phyloP scores from a whole-genome alignment of 306 rosid species.

The Benincasa hispida region DNA sequence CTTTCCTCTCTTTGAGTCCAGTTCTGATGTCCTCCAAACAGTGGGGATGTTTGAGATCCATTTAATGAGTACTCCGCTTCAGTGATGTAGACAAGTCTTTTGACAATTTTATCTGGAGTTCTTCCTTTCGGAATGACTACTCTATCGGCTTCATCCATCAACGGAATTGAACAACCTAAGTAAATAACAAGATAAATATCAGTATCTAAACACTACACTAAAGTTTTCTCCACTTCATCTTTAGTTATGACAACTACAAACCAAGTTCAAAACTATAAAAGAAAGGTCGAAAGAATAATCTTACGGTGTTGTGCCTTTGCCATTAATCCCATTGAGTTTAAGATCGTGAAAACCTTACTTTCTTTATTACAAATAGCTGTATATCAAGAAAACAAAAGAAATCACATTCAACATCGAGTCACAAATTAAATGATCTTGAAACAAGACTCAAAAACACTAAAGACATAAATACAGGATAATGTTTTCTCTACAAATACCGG shows the following conservation, averaged over 20 bases:
- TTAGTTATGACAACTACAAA: background rate
- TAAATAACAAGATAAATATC: slow-evolving; percentile 11
- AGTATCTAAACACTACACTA: background rate
- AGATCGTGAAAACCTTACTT: slow-evolving; percentile 59
- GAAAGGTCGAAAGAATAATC: slow-evolving; percentile 15
- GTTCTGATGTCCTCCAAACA: slow-evolving; percentile 82
- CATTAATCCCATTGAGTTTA: slow-evolving; percentile 58
- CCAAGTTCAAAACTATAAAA: slow-evolving; percentile 10
- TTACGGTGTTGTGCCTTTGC: slow-evolving; percentile 70
- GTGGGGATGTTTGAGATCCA: slow-evolving; percentile 37
- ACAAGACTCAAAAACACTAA: slow-evolving; percentile 3
- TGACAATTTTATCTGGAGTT: slow-evolving; percentile 49
- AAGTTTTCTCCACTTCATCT: background rate
- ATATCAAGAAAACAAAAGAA: slow-evolving; percentile 22
- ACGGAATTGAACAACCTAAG: slow-evolving; percentile 76
- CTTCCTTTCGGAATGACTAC: slow-evolving; percentile 56
- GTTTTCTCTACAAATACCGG: slow-evolving; percentile 34
- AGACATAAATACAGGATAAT: background rate
- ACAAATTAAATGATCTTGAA: slow-evolving; percentile 1
- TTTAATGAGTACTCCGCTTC: slow-evolving; percentile 32
- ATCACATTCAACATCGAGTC: background rate
- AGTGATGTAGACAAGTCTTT: slow-evolving; percentile 35
- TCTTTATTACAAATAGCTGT: slow-evolving; percentile 92
- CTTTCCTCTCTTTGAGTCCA: slow-evolving; percentile 75
- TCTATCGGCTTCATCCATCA: slow-evolving; percentile 52